A percentile compares a stretch with the other conserved stretches of the same genome.
phyloP scores from a whole-genome alignment of 1,139 yeast species.

The Zygoascus sp. region DNA sequence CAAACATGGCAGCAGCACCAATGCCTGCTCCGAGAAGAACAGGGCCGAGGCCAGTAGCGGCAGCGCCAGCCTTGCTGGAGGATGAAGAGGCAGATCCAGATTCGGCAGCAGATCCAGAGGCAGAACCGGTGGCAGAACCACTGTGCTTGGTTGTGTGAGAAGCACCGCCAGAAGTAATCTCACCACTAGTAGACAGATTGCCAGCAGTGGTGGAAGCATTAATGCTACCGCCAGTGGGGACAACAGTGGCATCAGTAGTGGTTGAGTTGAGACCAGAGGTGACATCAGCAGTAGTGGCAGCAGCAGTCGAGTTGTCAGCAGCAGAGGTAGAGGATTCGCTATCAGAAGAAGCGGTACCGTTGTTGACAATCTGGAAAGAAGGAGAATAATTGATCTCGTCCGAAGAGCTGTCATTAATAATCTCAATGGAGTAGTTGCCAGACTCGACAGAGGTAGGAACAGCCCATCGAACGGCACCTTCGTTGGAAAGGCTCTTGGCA shows the following conservation, averaged over 20 bases:
- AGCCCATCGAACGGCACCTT: constrained; percentile 38
- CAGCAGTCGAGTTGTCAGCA: constrained; percentile 3
- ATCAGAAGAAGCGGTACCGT: constrained; percentile 19
- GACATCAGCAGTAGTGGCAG: constrained; percentile 4
- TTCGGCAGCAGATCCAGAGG: constrained; percentile 20
- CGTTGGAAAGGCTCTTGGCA: constrained; percentile 33
- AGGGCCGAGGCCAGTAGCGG: constrained; percentile 27
- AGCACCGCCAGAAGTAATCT: constrained; percentile 9
- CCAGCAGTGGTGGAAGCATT: constrained; percentile 14
- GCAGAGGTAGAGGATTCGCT: constrained; percentile 12
- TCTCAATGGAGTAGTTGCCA: constrained; percentile 36
- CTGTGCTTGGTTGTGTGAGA: constrained; percentile 5
- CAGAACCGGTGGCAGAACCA: constrained; percentile 10
- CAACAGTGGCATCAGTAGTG: constrained; percentile 13
- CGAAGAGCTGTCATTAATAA: constrained; percentile 29
- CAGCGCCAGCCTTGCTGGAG: constrained; percentile 13
- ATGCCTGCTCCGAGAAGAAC: constrained; percentile 11
- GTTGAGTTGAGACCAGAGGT: constrained; percentile 5
- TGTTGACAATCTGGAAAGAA: constrained; percentile 30
- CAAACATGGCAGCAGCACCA: constrained; percentile 21
- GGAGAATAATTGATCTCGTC: constrained; percentile 37
- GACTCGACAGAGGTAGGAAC: constrained; percentile 32
- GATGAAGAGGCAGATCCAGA: constrained; percentile 6
- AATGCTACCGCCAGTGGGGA: constrained; percentile 13
- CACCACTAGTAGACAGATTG: constrained; percentile 7